Evolutionary conservation across 139 green algal species (phyloP), one percentile per base, ranked within the genome.

Genomic region (Chlorella ohadii): DNA sequence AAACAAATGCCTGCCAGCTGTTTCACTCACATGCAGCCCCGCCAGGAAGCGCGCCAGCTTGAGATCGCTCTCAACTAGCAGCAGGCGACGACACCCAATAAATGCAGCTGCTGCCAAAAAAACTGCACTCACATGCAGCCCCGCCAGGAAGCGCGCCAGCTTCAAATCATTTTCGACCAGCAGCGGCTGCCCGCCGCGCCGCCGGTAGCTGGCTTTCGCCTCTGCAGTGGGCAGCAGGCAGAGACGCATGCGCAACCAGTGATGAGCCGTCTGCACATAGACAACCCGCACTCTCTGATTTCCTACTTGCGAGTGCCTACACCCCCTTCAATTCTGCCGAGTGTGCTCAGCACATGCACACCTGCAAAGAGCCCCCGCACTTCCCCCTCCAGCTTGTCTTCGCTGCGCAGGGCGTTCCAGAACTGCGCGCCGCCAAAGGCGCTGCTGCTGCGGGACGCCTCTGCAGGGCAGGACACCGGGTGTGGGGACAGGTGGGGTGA

Each of bases 91-190:
- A 23, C 51, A 6, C 44, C 11, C 44, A 11, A 55, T 11, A 59
- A 59, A 20, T 59, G 51, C 44, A 51, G 3, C 51, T 23, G 34
- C 31, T 12, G 31, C n/a, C 2, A 74, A 31, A 28, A 16, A 66
- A 39, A 79, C 19, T 11, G 1, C 11, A n/a, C 76, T 84, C 59
- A 84, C 84, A 36, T 88, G 71, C 51, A 96, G 74, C 11, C 90
- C 91, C 22, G 88, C 90, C 68, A 94, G 39, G 61, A 96, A 85
- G 27, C 93, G 87, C 4, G 78, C 89, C 56, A 92, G 87, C 89
- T 93, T 92, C 76, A 96, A 83, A 31, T 89, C 78, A 75, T 88
- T 77, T 81, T 96, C 94, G 28, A 94, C 89, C 81, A 92, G 86
- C 75, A 95, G 82, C 3, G 84, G 33, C 47, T 90, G 65, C 31